These are phyloP conservation scores for Candida chilensis DNA, from an alignment of 805 yeast genomes.

Conservation along the genomic window DNA sequence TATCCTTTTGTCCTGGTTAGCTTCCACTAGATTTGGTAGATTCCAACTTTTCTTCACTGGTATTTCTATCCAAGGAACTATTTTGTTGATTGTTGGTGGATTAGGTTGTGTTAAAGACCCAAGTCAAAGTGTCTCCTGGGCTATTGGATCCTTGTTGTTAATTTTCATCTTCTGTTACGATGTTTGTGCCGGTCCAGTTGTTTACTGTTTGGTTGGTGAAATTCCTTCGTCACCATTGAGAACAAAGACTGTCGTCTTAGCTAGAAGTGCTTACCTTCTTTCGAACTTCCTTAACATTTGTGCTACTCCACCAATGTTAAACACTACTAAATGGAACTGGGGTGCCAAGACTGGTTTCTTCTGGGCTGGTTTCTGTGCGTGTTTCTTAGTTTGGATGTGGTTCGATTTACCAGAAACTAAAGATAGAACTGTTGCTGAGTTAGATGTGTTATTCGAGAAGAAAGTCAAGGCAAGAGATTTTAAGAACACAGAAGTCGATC, in stretches of 20 bases:
- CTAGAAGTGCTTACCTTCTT: slow-evolving; percentile 23
- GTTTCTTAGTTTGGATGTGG: slow-evolving; percentile 19
- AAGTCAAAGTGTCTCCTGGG: slow-evolving; percentile 24
- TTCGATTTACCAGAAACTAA: slow-evolving; percentile 34
- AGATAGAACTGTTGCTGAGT: slow-evolving; percentile 29
- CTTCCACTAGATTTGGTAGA: slow-evolving; percentile 29
- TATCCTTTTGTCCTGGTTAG: slow-evolving; percentile 33
- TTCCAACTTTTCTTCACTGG: slow-evolving; percentile 28
- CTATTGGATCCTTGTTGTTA: slow-evolving; percentile 35
- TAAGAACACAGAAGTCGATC: slow-evolving; percentile 20
- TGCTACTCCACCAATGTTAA: slow-evolving; percentile 11
- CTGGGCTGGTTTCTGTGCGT: slow-evolving; percentile 12
- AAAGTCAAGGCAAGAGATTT: slow-evolving; percentile 27
- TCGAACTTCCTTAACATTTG: slow-evolving; percentile 9
- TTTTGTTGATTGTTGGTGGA: slow-evolving; percentile 34
- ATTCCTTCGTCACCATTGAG: slow-evolving; percentile 30
- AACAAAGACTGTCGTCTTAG: slow-evolving; percentile 29
- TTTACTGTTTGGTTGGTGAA: slow-evolving; percentile 30
- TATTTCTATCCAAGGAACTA: slow-evolving; percentile 16
- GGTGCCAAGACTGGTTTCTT: slow-evolving; percentile 14
- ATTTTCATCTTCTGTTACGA: slow-evolving; percentile 37
- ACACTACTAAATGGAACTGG: slow-evolving; percentile 10
- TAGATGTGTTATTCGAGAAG: slow-evolving; percentile 24
- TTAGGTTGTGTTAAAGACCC: slow-evolving; percentile 15
- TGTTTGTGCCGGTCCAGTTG: slow-evolving; percentile 31